Evolutionary conservation across 768 basidiomycete species (phyloP).

Genomic region (Dentipellis sp.): DNA sequence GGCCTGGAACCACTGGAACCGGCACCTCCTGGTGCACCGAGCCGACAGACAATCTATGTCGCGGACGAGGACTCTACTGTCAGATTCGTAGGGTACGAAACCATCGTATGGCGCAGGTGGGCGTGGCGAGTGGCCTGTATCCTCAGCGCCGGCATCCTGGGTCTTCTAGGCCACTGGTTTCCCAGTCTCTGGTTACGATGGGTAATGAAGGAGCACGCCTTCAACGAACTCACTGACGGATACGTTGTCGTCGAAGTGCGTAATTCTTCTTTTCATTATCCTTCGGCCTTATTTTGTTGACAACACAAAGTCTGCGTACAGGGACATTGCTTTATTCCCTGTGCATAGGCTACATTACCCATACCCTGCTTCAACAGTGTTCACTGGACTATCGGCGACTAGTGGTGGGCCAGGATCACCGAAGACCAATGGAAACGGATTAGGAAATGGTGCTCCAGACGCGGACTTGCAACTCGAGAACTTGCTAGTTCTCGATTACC

Average conservation of each 20-base stretch:
- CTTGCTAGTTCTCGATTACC: conserved; percentile 77
- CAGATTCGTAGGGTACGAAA: conserved; percentile 80
- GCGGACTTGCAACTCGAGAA: conserved; percentile 33
- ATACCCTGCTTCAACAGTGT: conserved; percentile 73
- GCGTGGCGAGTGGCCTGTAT: conserved; percentile 68
- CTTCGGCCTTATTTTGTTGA: conserved; percentile 17
- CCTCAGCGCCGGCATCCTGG: conserved; percentile 61
- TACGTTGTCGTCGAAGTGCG: conserved; percentile 88
- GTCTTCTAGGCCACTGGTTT: conserved; percentile 87
- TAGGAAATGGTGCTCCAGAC: conserved; percentile 21
- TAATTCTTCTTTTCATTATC: conserved; percentile 3
- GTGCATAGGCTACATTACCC: conserved; percentile 63
- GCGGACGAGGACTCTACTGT: conserved; percentile 86
- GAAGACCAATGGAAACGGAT: conserved; percentile 11
- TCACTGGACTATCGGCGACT: conserved; percentile 30
- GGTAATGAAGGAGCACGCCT: conserved; percentile 77
- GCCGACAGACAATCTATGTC: conserved; percentile 78
- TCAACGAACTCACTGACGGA: conserved; percentile 57
- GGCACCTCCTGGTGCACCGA: conserved; percentile 77
- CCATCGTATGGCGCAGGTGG: conserved; percentile 47
- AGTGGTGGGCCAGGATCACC: conserved; percentile 9
- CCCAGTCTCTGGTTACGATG: conserved; percentile 86
- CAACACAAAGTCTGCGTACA: conserved; percentile 61
- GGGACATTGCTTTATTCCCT: conserved; percentile 72
- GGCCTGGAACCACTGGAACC: conserved; percentile 52